Evolutionary conservation across 2,329 filamentous ascomycete species (phyloP).

Genomic region (Hymenoscyphus infarciens): DNA sequence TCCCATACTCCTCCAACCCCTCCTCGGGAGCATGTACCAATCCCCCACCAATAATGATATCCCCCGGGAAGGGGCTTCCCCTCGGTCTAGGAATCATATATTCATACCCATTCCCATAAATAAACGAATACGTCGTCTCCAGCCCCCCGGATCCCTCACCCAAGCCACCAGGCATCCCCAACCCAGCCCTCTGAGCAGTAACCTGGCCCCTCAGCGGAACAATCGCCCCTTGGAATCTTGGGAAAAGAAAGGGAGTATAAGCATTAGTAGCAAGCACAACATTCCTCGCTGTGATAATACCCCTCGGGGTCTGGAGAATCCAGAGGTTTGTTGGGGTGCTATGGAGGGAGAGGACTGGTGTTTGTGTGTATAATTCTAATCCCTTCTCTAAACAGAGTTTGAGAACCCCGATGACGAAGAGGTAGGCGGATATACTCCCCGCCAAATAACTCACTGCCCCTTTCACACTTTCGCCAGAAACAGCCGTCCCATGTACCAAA

Average conservation of each 20-base stretch:
- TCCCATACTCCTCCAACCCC: conserved; percentile 38
- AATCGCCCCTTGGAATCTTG: conserved; percentile 41
- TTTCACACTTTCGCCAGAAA: conserved; percentile 14
- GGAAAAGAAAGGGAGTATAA: conserved; percentile 46
- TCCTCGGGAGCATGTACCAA: conserved; percentile 21
- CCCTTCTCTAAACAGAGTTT: conserved; percentile 30
- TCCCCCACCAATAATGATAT: conserved; percentile 35
- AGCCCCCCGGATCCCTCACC: conserved; percentile 18
- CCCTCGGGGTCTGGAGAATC: conserved; percentile 42
- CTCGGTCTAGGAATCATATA: conserved; percentile 60
- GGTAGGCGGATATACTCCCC: conserved; percentile 39
- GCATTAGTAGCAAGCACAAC: conserved; percentile 53
- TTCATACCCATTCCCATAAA: conserved; percentile 59
- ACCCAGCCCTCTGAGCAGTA: conserved; percentile 40
- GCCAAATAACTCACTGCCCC: conserved; percentile 35
- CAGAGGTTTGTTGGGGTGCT: conserved; percentile 32
- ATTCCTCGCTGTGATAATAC: conserved; percentile 40
- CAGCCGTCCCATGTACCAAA: conserved; percentile 31
- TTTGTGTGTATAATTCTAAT: conserved; percentile 27
- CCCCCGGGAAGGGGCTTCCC: conserved; percentile 38
- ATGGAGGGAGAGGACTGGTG: conserved; percentile 23
- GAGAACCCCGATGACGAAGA: conserved; percentile 28
- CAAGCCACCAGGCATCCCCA: conserved; percentile 22
- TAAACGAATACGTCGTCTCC: conserved; percentile 44
- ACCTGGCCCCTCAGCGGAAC: conserved; percentile 50